Evolutionary conservation across 768 basidiomycete species (phyloP).

Genomic region (Lenzites betulinus): DNA sequence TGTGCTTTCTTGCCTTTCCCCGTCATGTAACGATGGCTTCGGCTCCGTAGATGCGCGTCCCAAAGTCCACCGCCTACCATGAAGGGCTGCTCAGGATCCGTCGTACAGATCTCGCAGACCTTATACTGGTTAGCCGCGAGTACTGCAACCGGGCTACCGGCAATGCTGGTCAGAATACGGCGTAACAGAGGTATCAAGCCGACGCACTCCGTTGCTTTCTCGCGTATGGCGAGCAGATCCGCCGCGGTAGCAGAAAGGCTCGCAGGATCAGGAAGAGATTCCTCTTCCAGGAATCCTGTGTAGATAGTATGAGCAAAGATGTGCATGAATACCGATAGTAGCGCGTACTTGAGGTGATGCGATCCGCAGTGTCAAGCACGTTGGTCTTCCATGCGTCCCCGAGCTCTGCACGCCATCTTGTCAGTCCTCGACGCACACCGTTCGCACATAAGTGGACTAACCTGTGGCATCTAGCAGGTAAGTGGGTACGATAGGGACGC

Average conservation of each 20-base stretch:
- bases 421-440: background rate
- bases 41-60: constrained; percentile 58
- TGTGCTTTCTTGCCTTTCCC: background rate
- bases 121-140: constrained; percentile 58
- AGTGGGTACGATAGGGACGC: constrained; percentile 39
- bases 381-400: constrained; percentile 59
- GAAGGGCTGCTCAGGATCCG: constrained; percentile 53
- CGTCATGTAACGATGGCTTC: constrained; percentile 51
- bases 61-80: constrained; percentile 64
- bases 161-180: constrained; percentile 1
- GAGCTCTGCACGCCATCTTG: constrained; percentile 39
- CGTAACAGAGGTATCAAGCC: background rate
- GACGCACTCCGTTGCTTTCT: constrained; percentile 49
- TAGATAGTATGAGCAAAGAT: background rate
- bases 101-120: constrained; percentile 65
- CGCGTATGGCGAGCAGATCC: constrained; percentile 49
- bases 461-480: constrained; percentile 75
- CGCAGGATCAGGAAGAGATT: constrained; percentile 55
- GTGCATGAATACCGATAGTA: background rate
- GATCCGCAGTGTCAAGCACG: constrained; percentile 53
- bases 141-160: constrained; percentile 54
- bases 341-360: constrained; percentile 49
- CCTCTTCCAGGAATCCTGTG: constrained; percentile 56
- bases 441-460: constrained; percentile 29
- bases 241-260: constrained; percentile 56